A percentile compares a stretch with the other conserved stretches of the same genome.
Evolutionary conservation across 2,329 filamentous ascomycete species (phyloP).

Genomic region (Xylariomycetidae sp.): DNA sequence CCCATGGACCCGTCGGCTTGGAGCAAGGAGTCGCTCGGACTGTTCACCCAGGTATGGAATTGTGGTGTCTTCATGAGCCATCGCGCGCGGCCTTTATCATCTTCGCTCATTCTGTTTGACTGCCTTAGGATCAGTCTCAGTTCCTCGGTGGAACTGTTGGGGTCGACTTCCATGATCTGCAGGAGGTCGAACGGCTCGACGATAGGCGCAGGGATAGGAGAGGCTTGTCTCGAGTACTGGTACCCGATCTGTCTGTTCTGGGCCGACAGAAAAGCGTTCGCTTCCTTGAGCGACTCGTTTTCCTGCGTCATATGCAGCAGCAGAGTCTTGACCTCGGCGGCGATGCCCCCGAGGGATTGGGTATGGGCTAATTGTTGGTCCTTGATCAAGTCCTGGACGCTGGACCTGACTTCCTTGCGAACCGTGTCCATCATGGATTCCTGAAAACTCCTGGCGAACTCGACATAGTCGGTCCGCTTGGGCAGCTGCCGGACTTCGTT

Average conservation of each 20-base stretch:
- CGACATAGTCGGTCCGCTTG: neutral
- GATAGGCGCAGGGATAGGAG: neutral
- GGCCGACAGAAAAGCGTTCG: constrained; percentile 2
- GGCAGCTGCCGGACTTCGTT: constrained; percentile 1
- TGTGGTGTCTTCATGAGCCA: constrained; percentile 4
- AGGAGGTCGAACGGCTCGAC: constrained; percentile 2
- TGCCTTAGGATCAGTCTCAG: constrained; percentile 4
- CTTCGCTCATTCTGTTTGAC: constrained; percentile 1
- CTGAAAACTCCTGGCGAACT: neutral
- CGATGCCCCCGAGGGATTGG: constrained; percentile 2
- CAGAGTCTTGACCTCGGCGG: constrained; percentile 3
- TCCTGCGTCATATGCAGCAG: constrained; percentile 5
- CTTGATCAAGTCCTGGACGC: neutral
- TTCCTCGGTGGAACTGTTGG: constrained; percentile 1
- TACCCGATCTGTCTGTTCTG: constrained; percentile 3
- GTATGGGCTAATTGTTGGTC: too few species aligned
- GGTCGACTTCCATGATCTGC: constrained; percentile 4
- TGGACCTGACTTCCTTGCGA: neutral
- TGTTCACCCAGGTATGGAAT: constrained; percentile 4
- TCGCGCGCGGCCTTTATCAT: constrained; percentile 4
- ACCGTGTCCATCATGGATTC: constrained; percentile 1
- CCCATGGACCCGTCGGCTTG: constrained; percentile 3
- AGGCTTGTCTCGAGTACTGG: constrained; percentile 1
- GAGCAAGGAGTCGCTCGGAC: neutral
- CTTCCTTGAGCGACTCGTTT: constrained; percentile 1